A percentile compares a stretch with the other conserved stretches of the same genome.
Evolutionary conservation across 2,329 filamentous ascomycete genomes (phyloP).

Genomic region (Trichoderma koningii): DNA sequence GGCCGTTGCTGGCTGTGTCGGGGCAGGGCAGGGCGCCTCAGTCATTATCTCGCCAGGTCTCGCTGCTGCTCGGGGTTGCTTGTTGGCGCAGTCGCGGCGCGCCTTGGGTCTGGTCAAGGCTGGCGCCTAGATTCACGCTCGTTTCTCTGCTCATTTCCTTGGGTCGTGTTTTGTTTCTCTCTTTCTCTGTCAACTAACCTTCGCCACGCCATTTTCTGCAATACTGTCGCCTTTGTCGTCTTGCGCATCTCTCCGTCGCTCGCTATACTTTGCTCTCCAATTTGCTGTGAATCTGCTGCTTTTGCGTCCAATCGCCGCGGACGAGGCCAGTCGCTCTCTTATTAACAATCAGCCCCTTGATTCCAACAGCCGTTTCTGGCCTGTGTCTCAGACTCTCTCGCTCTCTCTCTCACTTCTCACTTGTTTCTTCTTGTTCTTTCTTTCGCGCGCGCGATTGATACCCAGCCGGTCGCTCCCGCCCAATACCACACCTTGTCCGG

Average conservation of each 20-base stretch:
- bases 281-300: constrained; percentile 3
- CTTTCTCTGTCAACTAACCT: not conserved
- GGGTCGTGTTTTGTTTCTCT: not conserved
- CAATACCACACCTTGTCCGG: constrained; percentile 2
- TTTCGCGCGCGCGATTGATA: constrained; percentile 11
- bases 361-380: constrained; percentile 1
- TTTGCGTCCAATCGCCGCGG: not conserved
- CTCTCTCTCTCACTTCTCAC: not conserved
- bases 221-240: not conserved
- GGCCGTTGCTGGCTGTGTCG: not conserved
- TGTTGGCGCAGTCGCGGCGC: constrained; percentile 14
- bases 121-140: constrained; percentile 13
- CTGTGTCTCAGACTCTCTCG: not conserved
- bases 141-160: constrained; percentile 1
- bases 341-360: not conserved
- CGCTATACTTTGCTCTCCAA: constrained; percentile 15
- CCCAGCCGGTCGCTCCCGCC: constrained; percentile 2
- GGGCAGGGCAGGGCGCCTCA: too few species aligned
- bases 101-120: constrained; percentile 3
- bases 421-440: not conserved
- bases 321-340: constrained; percentile 14
- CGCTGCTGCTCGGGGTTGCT: not conserved
- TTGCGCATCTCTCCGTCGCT: constrained; percentile 6
- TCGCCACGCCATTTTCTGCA: not conserved
- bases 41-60: not conserved